A percentile compares a stretch with the other conserved stretches of the same genome.
These are phyloP conservation scores for Rubia yunnanensis DNA, from an alignment of 257 asterid genomes.

Conservation along the genomic window DNA sequence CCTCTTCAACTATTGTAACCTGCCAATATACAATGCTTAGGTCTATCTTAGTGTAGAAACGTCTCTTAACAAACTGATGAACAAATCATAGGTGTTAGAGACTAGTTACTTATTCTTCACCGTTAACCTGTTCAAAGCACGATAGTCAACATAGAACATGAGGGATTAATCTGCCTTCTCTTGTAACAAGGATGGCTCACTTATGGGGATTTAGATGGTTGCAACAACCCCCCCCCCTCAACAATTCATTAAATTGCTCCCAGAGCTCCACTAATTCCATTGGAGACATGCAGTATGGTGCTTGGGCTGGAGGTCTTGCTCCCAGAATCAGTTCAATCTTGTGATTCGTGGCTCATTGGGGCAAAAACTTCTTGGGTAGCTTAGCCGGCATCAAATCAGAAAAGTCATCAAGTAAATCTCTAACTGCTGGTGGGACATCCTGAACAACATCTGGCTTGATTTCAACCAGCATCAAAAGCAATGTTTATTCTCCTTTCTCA, in stretches of 20 bases:
- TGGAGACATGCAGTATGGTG: not conserved
- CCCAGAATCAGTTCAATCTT: not conserved
- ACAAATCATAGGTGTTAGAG: not conserved
- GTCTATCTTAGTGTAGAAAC: too few relatives aligned
- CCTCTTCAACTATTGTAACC: too few relatives aligned
- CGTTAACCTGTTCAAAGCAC: not conserved
- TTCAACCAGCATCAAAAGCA: not conserved
- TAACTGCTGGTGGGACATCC: not conserved
- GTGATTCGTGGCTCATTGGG: not conserved
- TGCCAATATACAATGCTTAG: too few relatives aligned
- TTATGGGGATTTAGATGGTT: not conserved
- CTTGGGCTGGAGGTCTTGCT: not conserved
- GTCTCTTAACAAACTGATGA: not conserved
- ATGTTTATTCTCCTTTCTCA: not conserved
- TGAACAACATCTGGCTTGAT: not conserved
- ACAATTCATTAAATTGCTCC: not conserved
- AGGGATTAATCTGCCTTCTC: not conserved
- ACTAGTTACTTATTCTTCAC: not conserved
- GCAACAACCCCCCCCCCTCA: not conserved
- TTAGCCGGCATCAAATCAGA: not conserved
- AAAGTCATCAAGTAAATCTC: not conserved
- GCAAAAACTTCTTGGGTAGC: not conserved
- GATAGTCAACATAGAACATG: not conserved
- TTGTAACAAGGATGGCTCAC: not conserved
- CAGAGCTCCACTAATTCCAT: not conserved